Conservation (phyloP, 495 filamentous ascomycete species). For the Lepraria neglecta region DNA sequence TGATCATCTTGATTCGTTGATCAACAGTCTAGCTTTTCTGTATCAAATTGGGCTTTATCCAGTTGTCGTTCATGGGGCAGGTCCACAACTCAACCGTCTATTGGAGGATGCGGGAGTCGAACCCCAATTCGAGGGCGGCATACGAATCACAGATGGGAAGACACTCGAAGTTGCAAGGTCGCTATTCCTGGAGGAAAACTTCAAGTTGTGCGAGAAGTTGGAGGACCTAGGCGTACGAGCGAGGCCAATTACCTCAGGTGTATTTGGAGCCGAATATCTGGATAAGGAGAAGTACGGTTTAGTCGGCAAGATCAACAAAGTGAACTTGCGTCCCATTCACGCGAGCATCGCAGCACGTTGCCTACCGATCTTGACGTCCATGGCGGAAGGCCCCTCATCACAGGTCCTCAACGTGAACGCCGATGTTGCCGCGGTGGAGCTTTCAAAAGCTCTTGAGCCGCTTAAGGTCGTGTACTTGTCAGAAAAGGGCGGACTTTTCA, state of each 20-base stretch:
- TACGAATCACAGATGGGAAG: slow-evolving; percentile 92
- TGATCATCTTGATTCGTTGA: slow-evolving; percentile 85
- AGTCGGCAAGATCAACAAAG: slow-evolving; percentile 90
- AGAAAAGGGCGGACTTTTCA: slow-evolving; percentile 94
- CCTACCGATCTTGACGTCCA: slow-evolving; percentile 90
- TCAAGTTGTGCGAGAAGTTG: slow-evolving; percentile 88
- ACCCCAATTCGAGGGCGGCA: slow-evolving; percentile 94
- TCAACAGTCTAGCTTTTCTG: slow-evolving; percentile 81
- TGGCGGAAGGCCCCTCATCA: slow-evolving; percentile 89
- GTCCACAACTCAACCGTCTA: slow-evolving; percentile 92
- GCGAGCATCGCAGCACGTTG: slow-evolving; percentile 87
- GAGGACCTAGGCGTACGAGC: slow-evolving; percentile 88
- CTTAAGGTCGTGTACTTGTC: slow-evolving; percentile 97
- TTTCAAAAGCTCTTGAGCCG: slow-evolving; percentile 83
- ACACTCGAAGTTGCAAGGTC: slow-evolving; percentile 84
- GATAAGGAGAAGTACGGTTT: slow-evolving; percentile 91
- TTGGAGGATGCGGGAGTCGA: slow-evolving; percentile 88
- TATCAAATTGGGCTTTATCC: slow-evolving; percentile 95
- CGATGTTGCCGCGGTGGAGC: slow-evolving; percentile 89
- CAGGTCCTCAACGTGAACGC: slow-evolving; percentile 98
- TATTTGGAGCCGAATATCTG: slow-evolving; percentile 91
- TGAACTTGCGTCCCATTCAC: slow-evolving; percentile 87
- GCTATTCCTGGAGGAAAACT: slow-evolving; percentile 91
- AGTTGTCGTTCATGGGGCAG: slow-evolving; percentile 93
- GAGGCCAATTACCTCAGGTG: slow-evolving; percentile 84